Evolutionary conservation across 805 yeast species (phyloP).

Genomic region (Dipodascus geniculatus): DNA sequence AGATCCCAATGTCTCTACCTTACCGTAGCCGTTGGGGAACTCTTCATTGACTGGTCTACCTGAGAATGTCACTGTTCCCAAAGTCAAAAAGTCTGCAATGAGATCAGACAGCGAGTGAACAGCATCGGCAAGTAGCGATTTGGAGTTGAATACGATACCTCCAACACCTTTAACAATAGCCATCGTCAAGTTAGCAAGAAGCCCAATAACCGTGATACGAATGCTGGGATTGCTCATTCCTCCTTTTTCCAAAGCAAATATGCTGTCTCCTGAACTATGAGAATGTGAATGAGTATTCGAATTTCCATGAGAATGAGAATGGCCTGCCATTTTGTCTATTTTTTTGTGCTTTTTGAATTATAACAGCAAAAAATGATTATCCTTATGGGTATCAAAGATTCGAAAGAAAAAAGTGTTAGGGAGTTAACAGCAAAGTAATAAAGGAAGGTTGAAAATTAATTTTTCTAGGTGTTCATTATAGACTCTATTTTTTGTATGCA

Average conservation of each 20-base stretch:
- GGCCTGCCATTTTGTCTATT: neutral
- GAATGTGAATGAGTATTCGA: slow-evolving; percentile 14
- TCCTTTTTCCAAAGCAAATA: slow-evolving; percentile 18
- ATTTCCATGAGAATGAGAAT: slow-evolving; percentile 8
- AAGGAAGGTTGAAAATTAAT: neutral
- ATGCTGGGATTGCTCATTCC: slow-evolving; percentile 68
- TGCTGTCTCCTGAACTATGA: slow-evolving; percentile 14
- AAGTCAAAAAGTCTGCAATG: slow-evolving; percentile 78
- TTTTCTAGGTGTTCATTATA: neutral
- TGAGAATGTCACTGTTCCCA: slow-evolving; percentile 77
- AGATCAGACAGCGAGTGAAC: slow-evolving; percentile 87
- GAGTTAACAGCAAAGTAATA: neutral
- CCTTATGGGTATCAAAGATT: too few relatives aligned
- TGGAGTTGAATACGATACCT: slow-evolving; percentile 88
- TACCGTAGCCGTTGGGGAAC: slow-evolving; percentile 87
- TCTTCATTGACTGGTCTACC: slow-evolving; percentile 40
- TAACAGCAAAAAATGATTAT: too few relatives aligned
- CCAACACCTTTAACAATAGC: slow-evolving; percentile 81
- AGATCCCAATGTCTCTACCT: slow-evolving; percentile 86
- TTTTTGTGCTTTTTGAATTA: too few relatives aligned
- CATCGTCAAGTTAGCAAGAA: slow-evolving; percentile 72
- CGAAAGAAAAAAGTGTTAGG: neutral
- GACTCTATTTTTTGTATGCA: neutral
- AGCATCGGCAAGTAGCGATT: slow-evolving; percentile 88
- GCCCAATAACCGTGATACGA: slow-evolving; percentile 85